Evolutionary conservation across 2,329 filamentous ascomycete species (phyloP), one percentile per base, ranked within the genome.

Genomic region (Calcarisporium arbuscula): DNA sequence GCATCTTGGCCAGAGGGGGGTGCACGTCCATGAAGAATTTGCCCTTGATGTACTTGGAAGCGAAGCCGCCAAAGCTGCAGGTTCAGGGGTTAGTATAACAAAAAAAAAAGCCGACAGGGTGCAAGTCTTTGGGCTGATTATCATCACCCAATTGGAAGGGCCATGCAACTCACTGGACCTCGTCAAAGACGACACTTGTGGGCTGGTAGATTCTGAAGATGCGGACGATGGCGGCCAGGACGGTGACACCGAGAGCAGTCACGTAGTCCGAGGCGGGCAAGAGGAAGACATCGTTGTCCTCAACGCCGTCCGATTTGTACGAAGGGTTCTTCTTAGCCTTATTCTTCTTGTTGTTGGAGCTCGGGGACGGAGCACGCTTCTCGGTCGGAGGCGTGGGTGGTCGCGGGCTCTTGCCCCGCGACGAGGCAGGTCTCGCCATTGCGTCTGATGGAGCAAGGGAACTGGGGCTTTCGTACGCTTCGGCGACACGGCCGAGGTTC

Each of bases 21-120:
- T 98, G 92, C n/a, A 98, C 92, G 58, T 98, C 92, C 92, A 98
- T 98, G 64, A 98, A 98, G 75, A 98, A 98, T 59, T 75, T 83
- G 54, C 92, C 92, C 72, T 98, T 96, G 74, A 98, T 96, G 63
- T 98, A 98, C 64, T 98, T 98, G 51, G 85, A 87, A 46, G 92
- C 92, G 58, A 98, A 98, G 31, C 92, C 92, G 60, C 92, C 92
- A 61, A 98, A 98, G 65, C 88, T 95, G 44, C 18, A 31, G 44
- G 41, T 18, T 31, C 15, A 19, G 27, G n/a, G 11, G 39, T 49
- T 41, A 51, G 48, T 34, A 21, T 8, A 29, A 30, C 6, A 12
- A 12, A 14, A 18, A 29, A 30, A 27, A 36, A 27, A n/a, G n/a
- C n/a, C n/a, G n/a, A n/a, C n/a, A n/a, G n/a, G n/a, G n/a, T n/a